Evolutionary conservation across 2,329 filamentous ascomycete genomes (phyloP), one percentile per base, ranked within the genome.

Genomic region (Hawksworthiomyces lignivorus): DNA sequence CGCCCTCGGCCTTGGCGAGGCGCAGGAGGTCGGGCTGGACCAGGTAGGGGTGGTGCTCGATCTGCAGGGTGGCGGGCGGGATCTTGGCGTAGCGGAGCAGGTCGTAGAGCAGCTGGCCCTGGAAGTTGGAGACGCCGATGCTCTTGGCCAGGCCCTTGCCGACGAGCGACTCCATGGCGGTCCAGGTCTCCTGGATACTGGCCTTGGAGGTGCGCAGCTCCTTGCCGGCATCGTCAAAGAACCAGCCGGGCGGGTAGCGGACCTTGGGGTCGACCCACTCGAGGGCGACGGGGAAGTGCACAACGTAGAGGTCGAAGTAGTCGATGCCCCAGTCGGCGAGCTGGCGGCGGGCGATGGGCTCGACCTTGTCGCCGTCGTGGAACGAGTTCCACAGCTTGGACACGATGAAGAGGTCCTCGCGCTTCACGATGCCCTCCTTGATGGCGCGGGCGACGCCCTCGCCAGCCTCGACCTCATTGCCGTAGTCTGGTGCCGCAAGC

Each of bases 381-480:
- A 88, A 94, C 52, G 81, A 82, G 70, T 90, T 88, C 87, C 88
- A 94, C 45, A 95, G 82, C 73, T 94, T 95, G 64, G 83, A 87
- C 50, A 89, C 84, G 59, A 95, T 80, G 77, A 94, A 94, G 60
- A 94, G 83, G 19, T 95, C 87, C 64, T 85, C 79, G 46, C 86
- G 82, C 70, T 82, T 87, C 53, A 89, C 84, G 45, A 90, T 63
- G 32, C 85, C 84, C 9, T 92, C 86, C 58, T 82, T 75, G 65
- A 92, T 87, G 56, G 86, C 86, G 52, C 83, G 82, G 46, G 80
- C 77, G 35, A 90, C 73, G 55, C 86, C 86, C 60, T 88, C 67
- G 45, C 85, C 86, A 50, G 75, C 79, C 63, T 88, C 84, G 53
- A 77, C 77, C 64, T 90, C 86, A 61, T 90, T 90, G 55, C 83